Evolutionary conservation across 352 stramenopile genomes (phyloP).

Genomic region (Thraustochytrium striatum): DNA sequence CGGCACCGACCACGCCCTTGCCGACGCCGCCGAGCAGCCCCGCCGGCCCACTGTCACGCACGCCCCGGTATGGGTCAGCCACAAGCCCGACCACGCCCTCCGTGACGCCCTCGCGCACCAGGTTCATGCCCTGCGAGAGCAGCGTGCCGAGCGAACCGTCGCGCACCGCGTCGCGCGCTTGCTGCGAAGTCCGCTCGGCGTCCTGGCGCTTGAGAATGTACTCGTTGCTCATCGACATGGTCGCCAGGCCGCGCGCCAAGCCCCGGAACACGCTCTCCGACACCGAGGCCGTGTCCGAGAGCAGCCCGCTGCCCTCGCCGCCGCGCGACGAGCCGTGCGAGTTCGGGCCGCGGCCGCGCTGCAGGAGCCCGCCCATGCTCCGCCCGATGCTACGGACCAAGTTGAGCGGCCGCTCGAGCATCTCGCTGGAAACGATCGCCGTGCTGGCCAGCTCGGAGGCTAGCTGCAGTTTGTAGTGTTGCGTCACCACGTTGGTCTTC

Average conservation of each 20-base stretch:
- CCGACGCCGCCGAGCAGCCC: constrained; percentile 30
- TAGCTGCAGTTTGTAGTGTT: constrained; percentile 30
- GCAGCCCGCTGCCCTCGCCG: neutral
- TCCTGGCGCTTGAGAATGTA: constrained; percentile 25
- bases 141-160: too few species aligned
- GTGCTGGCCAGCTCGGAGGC: constrained; percentile 19
- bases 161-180: neutral
- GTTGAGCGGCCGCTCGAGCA: neutral
- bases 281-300: neutral
- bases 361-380: neutral
- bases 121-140: constrained; percentile 8
- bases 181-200: neutral
- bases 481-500: neutral
- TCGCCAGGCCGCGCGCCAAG: constrained; percentile 3
- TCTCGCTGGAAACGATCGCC: neutral
- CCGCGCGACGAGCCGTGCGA: neutral
- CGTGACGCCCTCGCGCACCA: constrained; percentile 18
- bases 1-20: constrained; percentile 22
- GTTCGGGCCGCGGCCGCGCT: neutral
- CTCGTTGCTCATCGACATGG: constrained; percentile 39
- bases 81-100: constrained; percentile 37
- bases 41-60: neutral
- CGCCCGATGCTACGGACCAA: neutral
- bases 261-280: constrained; percentile 27
- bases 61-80: constrained; percentile 12